Percentiles rank a stretch among this genome's conserved stretches.
Conservation (phyloP, 2,329 filamentous ascomycete species). For the Sclerotinia spermophila region DNA sequence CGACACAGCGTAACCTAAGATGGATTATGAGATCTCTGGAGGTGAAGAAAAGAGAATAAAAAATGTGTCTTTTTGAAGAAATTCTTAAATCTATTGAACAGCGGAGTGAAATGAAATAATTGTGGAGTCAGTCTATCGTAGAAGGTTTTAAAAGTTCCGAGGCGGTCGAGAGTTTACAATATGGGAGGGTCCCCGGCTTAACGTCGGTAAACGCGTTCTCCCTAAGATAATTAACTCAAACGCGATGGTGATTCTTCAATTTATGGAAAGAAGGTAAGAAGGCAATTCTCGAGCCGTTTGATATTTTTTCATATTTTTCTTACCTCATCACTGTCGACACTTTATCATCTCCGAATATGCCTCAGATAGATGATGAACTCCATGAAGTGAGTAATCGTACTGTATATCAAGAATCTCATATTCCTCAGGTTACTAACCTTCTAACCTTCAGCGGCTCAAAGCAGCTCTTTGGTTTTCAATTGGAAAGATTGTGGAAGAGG, state of each 20-base stretch:
- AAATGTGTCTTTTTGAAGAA: not conserved
- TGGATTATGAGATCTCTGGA: not conserved
- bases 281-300: not conserved
- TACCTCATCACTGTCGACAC: not conserved
- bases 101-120: not conserved
- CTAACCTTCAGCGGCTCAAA: slow-evolving; percentile 64
- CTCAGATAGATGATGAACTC: slow-evolving; percentile 30
- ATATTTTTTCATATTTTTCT: not conserved
- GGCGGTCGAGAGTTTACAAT: not conserved
- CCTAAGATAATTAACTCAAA: not conserved
- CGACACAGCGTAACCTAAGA: not conserved
- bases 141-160: not conserved
- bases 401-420: not conserved
- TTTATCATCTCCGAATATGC: slow-evolving; percentile 19
- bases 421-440: not conserved
- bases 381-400: slow-evolving; percentile 25
- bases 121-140: not conserved
- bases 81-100: not conserved
- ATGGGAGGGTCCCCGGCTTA: not conserved
- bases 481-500: slow-evolving; percentile 84
- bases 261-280: not conserved
- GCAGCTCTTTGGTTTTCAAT: slow-evolving; percentile 80
- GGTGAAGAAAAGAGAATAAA: not conserved
- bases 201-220: slow-evolving; percentile 13
- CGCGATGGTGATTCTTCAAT: slow-evolving; percentile 3